Evolutionary conservation across 306 rosid species (phyloP), one percentile per base, ranked within the genome.

Genomic region (Pyrus pyrifolia): DNA sequence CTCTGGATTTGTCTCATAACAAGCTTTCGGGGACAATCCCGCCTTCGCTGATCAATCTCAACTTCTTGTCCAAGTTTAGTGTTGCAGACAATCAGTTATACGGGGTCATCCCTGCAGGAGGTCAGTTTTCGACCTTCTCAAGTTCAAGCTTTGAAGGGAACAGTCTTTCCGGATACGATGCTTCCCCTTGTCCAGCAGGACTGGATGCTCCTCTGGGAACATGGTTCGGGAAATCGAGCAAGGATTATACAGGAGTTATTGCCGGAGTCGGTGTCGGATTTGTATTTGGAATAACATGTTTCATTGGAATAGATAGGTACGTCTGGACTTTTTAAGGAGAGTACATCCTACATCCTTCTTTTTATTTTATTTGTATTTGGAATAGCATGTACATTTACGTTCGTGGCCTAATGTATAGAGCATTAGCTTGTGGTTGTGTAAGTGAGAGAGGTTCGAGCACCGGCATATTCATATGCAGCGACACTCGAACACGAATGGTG

Each of bases 1-100:
- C 25, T 10, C 55, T 88, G 62, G 90, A 88, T 81, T 71, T 88
- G 75, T 84, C 93, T 3, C 78, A 77, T 66, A 88, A 88, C 82
- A 60, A 61, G 58, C 85, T 88, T 42, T 66, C 74, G 18, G 87
- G 93, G 40, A 55, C 2, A 1, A 84, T 88, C 45, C 90, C 93
- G 0, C 10, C 67, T 33, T 76, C 88, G 3, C 53, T 88, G 75
- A 57, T 35, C 23, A 75, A 17, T 1, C 93, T 88, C 40, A 81
- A 73, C 58, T 88, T 88, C 64, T 64, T 86, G 69, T 88, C 93
- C 23, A 78, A 31, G 80, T 88, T 86, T 68, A 80, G 60, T 45
- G 93, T 88, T 45, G 78, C 90, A 8, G 30, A 78, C 67, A 88
- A 88, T 83, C 44, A 73, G 40, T 75, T 88, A 71, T 31, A 59